Base-by-base conservation (phyloP, 192 early-diverging fungal genomes). In the Jimgerdemannia flammicorona region DNA sequence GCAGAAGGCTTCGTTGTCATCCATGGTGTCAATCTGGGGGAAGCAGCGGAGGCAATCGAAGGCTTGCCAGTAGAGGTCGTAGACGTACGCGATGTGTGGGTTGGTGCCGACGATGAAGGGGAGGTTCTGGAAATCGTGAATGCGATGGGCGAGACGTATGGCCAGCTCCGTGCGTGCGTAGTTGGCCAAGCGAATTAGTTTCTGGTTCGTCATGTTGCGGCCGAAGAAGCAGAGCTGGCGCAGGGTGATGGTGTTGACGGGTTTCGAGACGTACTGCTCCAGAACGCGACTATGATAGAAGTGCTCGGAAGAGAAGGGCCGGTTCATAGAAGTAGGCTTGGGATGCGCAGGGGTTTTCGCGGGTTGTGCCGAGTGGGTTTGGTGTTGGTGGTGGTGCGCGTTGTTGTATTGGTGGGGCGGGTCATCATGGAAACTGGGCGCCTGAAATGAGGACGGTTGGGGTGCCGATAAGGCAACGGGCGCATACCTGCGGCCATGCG, bases 91-190 rank as follows among this genome's bases (percentile, higher is more conserved):
- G 71, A 98, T 90, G 78, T 97, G 95, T 3, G 97, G 95, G 78
- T 98, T 97, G 11, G 93, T 95, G 3, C 96, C 97, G 3, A 96
- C 93, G 59, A 97, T 95, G 75, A 95, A 99, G 3, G 97, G 96
- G 17, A 99, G 86, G 54, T 91, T 90, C 82, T 99, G 97, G 75
- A 98, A 96, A 77, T 93, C 93, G 66, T 93, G 88, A 78, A 99
- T 97, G 11, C 97, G 86, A 79, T 97, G 95, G n/a, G 97, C 94
- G 19, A 99, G 79, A 42, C 97, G 86, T 4, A 99, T 91, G 3
- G 97, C 93, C 29, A 99, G 84, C 81, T 99, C 97, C 40, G 85
- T 82, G 40, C 96, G 85, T 59, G 96, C 93, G 86, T 97, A 97
- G 83, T 99, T 99, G 17, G 95, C 94, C 39, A 91, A 93, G 40